A percentile compares a stretch with the other conserved stretches of the same genome.
These are phyloP conservation scores for Aegilops umbellulata DNA, from an alignment of 176 grass and related monocot genomes.

Conservation along the genomic window DNA sequence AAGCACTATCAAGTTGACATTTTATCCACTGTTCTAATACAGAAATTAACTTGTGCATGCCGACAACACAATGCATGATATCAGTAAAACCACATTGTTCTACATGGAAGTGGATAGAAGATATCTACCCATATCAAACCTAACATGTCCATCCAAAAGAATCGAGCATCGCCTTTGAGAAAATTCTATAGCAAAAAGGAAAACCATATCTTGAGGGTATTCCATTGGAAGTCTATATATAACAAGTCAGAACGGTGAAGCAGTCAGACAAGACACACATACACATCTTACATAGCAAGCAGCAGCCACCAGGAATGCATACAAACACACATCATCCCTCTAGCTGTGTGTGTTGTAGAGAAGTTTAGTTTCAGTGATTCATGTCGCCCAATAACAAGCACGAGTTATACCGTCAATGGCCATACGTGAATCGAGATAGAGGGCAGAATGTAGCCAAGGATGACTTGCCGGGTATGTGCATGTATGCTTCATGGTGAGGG, in stretches of 20 bases:
- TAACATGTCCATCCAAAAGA: conserved; percentile 36
- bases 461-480: conserved; percentile 62
- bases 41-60: conserved; percentile 1
- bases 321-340: not conserved
- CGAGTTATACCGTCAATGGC: conserved; percentile 20
- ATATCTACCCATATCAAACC: conserved; percentile 42
- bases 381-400: not conserved
- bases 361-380: conserved; percentile 8
- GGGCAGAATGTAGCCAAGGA: conserved; percentile 82
- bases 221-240: conserved; percentile 40
- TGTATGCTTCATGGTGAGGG: not conserved
- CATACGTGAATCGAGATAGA: conserved; percentile 59
- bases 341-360: not conserved
- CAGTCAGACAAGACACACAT: conserved; percentile 14
- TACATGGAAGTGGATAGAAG: conserved; percentile 15
- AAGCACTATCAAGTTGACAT: not conserved
- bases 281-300: not conserved
- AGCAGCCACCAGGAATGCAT: not conserved
- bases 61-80: not conserved
- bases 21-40: not conserved
- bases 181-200: conserved; percentile 26
- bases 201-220: conserved; percentile 26
- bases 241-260: conserved; percentile 22
- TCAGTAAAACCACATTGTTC: conserved; percentile 15
- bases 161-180: conserved; percentile 25